Evolutionary conservation across 305 asterid species (phyloP), one percentile per base, ranked within the genome.

Genomic region (Fraxinus nigra): DNA sequence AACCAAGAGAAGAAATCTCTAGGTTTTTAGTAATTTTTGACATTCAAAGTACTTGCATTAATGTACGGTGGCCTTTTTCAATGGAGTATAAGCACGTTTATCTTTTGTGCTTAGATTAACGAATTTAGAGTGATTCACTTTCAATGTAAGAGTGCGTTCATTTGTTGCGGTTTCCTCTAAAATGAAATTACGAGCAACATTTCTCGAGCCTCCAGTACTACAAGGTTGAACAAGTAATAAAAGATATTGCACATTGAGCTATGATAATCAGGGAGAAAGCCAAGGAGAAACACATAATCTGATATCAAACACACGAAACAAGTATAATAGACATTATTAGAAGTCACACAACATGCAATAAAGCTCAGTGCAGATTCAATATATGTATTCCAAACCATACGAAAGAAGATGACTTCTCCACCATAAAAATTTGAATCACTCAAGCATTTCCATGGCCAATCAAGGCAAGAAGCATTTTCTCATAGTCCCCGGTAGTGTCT

Each of bases 401-500:
- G 7, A 10, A 8, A 30, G 38, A 26, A 24, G n/a, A 65, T 8
- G 3, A 8, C 33, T 75, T 75, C 8, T 33, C 59, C 22, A 14
- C 6, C 30, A 16, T 37, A 80, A 51, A 54, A 37, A 30, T 61
- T 61, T 61, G 7, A 18, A 40, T 33, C 40, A 51, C 37, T 85
- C 85, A 89, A 79, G 81, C 85, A 72, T 88, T 84, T 5, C 88
- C 92, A 16, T 89, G 86, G 18, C 92, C 92, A 34, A 89, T 34
- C 89, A 95, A 85, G 14, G 95, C 95, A 76, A 93, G 87, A 75
- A 93, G 93, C 85, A 93, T 75, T 56, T 86, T 91, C 88, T 91
- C 87, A 26, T 92, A 93, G 81, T 93, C 97, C 7, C 98, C 97
- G 3, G 97, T 87, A 43, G 98, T 91, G 88, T 95, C 98, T 81